Evolutionary conservation across 1,284 basidiomycete species (phyloP).

Genomic region (Ustilago crameri): DNA sequence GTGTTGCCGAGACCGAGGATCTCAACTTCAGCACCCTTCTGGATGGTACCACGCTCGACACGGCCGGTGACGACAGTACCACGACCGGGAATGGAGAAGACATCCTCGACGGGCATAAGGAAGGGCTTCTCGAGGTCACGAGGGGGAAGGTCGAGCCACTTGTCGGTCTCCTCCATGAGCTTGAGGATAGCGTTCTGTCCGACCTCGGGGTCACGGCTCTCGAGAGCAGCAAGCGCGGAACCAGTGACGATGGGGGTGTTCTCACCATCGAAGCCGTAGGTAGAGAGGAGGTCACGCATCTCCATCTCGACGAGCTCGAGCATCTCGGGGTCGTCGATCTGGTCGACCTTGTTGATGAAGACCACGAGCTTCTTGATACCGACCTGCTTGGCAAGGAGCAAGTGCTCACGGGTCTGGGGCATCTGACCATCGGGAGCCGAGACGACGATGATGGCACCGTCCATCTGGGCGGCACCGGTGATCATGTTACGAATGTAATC

Average conservation of each 20-base stretch:
- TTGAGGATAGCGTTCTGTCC: constrained; percentile 85
- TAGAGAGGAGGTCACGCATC: constrained; percentile 95
- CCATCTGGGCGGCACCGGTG: constrained; percentile 99
- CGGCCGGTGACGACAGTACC: constrained; percentile 98
- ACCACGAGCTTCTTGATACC: constrained; percentile 98
- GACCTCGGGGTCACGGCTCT: constrained; percentile 82
- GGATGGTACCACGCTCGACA: constrained; percentile 92
- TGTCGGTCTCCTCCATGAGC: constrained; percentile 87
- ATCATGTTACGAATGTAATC: constrained; percentile 85
- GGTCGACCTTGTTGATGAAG: constrained; percentile 99
- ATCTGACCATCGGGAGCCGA: constrained; percentile 99
- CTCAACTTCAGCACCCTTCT: constrained; percentile 94
- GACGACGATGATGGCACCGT: constrained; percentile 78
- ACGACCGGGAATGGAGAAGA: constrained; percentile 97
- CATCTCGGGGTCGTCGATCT: constrained; percentile 97
- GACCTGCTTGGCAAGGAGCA: constrained; percentile 96
- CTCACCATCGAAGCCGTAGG: constrained; percentile 92
- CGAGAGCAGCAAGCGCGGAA: constrained; percentile 92
- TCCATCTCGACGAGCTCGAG: constrained; percentile 99
- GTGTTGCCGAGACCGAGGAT: constrained; percentile 85
- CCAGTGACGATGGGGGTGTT: constrained; percentile 96
- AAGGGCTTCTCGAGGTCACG: constrained; percentile 99
- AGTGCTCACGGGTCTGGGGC: constrained; percentile 98
- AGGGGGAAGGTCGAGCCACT: constrained; percentile 92
- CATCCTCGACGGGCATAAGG: constrained; percentile 95